These are phyloP conservation scores for Triglochin maritima DNA, from an alignment of 106 monocot species.

Conservation along the genomic window DNA sequence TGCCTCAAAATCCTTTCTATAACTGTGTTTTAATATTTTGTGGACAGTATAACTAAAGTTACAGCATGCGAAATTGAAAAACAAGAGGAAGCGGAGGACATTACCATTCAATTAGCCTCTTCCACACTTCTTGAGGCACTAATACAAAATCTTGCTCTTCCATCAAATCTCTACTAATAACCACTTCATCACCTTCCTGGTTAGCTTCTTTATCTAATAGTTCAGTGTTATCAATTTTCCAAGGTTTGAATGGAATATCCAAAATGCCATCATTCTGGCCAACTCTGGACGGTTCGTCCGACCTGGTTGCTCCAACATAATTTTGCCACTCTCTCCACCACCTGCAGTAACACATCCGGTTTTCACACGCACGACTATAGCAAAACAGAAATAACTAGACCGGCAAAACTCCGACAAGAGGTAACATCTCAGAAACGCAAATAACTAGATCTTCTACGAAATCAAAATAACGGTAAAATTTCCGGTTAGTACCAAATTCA, in stretches of 20 bases:
- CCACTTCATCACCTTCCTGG: conserved; percentile 12
- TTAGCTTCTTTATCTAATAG: conserved; percentile 33
- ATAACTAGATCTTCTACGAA: no score
- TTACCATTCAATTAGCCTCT: conserved; percentile 80
- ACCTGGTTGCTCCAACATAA: conserved; percentile 31
- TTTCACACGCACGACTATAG: no score
- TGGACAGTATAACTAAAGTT: no score
- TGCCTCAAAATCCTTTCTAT: no score
- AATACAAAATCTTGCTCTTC: conserved; percentile 60
- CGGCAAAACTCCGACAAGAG: no score
- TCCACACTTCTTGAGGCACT: conserved; percentile 79
- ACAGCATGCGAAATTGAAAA: no score
- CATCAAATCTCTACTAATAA: conserved; percentile 41
- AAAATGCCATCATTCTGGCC: conserved; percentile 13
- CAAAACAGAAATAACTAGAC: no score
- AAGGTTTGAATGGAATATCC: conserved; percentile 36
- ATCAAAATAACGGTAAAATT: no score
- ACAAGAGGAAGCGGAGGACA: background rate
- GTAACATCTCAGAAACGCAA: no score
- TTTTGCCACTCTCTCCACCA: conserved; percentile 84
- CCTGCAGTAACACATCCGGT: conserved; percentile 25
- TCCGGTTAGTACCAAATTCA: no score
- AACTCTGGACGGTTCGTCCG: background rate
- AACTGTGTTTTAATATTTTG: no score
- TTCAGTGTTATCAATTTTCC: conserved; percentile 73